Evolutionary conservation across 371 early-diverging fungal species (phyloP).

Genomic region (Rhizomucor miehei): DNA sequence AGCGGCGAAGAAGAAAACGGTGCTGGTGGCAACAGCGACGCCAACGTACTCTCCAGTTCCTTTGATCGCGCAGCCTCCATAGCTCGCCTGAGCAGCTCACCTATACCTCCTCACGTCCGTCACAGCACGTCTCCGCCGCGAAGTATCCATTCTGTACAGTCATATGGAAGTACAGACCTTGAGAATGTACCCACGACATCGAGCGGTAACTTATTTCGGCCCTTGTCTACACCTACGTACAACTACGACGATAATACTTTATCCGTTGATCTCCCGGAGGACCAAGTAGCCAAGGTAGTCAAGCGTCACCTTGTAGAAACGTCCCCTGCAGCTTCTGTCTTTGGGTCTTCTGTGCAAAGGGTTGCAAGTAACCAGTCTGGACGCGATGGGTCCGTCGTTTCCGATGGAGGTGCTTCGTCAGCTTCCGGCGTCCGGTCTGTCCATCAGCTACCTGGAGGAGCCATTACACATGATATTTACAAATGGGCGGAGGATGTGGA

Average conservation of each 20-base stretch:
- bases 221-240: constrained; percentile 31
- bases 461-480: constrained; percentile 61
- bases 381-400: not conserved
- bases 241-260: constrained; percentile 40
- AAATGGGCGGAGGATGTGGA: constrained; percentile 50
- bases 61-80: constrained; percentile 29
- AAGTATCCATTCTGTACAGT: constrained; percentile 25
- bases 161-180: constrained; percentile 33
- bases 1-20: not conserved
- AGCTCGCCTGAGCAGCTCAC: constrained; percentile 37
- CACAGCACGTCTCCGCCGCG: constrained; percentile 26
- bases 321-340: constrained; percentile 30
- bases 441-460: constrained; percentile 50
- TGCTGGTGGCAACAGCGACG: not conserved
- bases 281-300: constrained; percentile 66
- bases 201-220: constrained; percentile 28
- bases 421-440: constrained; percentile 23
- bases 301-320: constrained; percentile 64
- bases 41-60: constrained; percentile 21
- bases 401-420: constrained; percentile 5
- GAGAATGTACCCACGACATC: constrained; percentile 27
- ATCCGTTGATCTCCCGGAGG: constrained; percentile 55
- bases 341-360: constrained; percentile 16
- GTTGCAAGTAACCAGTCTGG: constrained; percentile 8
- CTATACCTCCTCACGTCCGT: constrained; percentile 16